Evolutionary conservation across 2,329 filamentous ascomycete genomes (phyloP).

Genomic region (Aureobasidium sp.): DNA sequence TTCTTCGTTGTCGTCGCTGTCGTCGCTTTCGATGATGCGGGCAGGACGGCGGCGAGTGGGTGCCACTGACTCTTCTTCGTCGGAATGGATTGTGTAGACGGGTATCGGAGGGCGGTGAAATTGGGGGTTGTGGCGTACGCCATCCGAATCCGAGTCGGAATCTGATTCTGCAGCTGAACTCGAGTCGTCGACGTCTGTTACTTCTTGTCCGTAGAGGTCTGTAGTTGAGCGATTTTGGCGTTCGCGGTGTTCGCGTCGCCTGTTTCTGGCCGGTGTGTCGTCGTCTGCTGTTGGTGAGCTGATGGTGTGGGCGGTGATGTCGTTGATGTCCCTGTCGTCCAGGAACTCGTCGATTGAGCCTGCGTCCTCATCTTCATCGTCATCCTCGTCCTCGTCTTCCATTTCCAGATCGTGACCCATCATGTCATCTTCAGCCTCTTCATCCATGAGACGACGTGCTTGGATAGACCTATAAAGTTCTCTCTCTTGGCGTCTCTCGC

Average conservation of each 20-base stretch:
- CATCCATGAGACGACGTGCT: background rate
- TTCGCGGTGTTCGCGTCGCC: background rate
- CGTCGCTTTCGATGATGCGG: background rate
- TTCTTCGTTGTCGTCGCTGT: background rate
- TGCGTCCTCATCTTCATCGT: slow-evolving; percentile 14
- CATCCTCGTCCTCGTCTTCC: slow-evolving; percentile 16
- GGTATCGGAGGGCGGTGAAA: background rate
- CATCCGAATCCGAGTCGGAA: background rate
- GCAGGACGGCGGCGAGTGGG: background rate
- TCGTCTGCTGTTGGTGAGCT: background rate
- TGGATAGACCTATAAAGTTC: too few relatives aligned
- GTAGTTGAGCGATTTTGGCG: too few relatives aligned
- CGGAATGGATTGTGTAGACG: background rate
- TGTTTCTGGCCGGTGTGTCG: background rate
- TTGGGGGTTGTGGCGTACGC: background rate
- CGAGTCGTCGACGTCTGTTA: background rate
- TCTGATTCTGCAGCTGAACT: background rate
- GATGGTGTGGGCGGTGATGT: background rate
- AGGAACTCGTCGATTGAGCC: slow-evolving; percentile 16
- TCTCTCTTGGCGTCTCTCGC: background rate
- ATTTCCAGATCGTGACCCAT: slow-evolving; percentile 2
- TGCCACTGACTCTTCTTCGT: background rate
- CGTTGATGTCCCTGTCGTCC: slow-evolving; percentile 18
- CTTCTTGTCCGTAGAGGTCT: too few relatives aligned
- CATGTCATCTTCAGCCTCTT: background rate